phyloP scores from a whole-genome alignment of 192 early-diverging fungal genomes.

The Entomortierella beljakovae region DNA sequence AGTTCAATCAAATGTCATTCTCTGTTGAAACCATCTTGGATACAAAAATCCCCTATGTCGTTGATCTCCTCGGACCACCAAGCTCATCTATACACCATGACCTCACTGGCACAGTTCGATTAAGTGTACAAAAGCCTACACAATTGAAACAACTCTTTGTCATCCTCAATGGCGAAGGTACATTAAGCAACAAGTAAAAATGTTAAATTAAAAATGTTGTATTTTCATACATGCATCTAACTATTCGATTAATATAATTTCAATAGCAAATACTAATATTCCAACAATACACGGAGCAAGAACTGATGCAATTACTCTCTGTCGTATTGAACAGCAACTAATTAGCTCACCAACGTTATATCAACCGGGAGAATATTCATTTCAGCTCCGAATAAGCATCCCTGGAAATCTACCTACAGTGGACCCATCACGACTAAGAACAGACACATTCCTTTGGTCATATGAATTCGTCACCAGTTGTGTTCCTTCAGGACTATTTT shows the following conservation, averaged over 20 bases:
- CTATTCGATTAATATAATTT: no score
- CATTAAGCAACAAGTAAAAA: no score
- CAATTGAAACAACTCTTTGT: constrained; percentile 40
- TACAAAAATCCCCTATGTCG: constrained; percentile 25
- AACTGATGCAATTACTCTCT: constrained; percentile 16
- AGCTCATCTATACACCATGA: constrained; percentile 12
- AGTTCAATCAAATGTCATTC: constrained; percentile 12
- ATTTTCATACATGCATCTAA: no score
- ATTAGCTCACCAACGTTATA: constrained; percentile 17
- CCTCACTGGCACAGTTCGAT: constrained; percentile 20
- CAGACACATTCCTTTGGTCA: not conserved
- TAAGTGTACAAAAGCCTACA: constrained; percentile 26
- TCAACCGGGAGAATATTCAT: constrained; percentile 12
- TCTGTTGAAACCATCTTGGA: constrained; percentile 23
- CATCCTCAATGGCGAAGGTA: constrained; percentile 31
- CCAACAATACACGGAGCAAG: no score
- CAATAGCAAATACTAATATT: no score
- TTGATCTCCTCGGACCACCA: constrained; percentile 38
- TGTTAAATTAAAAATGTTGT: no score
- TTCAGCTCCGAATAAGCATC: constrained; percentile 15
- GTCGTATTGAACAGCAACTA: constrained; percentile 5
- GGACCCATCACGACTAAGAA: constrained; percentile 1
- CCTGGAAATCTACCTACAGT: constrained; percentile 24
- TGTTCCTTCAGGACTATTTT: constrained; percentile 15
- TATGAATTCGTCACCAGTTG: constrained; percentile 12